A percentile compares a stretch with the other conserved stretches of the same genome.
Conservation (phyloP, 768 basidiomycete species). For the Dendrothele bispora region DNA sequence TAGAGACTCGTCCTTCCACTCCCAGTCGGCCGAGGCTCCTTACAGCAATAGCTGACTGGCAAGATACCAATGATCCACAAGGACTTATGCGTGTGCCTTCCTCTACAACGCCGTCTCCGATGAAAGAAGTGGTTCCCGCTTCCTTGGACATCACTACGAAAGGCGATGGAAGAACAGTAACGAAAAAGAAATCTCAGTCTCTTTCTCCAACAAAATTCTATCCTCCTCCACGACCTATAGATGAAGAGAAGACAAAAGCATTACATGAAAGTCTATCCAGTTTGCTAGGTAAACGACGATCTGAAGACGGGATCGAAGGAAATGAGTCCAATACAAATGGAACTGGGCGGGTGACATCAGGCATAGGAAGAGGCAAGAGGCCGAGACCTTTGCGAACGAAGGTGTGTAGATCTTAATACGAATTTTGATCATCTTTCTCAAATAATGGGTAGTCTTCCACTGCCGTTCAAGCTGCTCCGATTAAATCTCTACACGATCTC, state of each 20-base stretch:
- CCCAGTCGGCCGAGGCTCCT: background rate
- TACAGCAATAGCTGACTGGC: background rate
- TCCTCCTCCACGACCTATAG: conserved; percentile 43
- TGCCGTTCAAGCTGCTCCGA: background rate
- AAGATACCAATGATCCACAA: background rate
- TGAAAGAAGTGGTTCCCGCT: background rate
- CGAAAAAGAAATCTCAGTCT: conserved; percentile 40
- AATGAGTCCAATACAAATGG: conserved; percentile 1
- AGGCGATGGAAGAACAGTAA: conserved; percentile 4
- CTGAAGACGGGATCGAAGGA: conserved; percentile 21
- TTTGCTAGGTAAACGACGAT: conserved; percentile 66
- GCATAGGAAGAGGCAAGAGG: conserved; percentile 27
- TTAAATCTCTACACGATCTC: background rate
- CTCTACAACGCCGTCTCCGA: conserved; percentile 3
- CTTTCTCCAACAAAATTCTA: conserved; percentile 1
- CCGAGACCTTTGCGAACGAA: conserved; percentile 36
- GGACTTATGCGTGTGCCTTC: too few relatives aligned
- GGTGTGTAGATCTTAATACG: conserved; percentile 25
- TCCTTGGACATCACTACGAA: background rate
- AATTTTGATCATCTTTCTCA: background rate
- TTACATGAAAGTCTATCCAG: conserved; percentile 69
- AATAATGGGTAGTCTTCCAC: background rate
- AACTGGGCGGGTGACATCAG: background rate
- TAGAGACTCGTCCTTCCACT: background rate
- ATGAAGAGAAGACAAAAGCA: conserved; percentile 51